Evolutionary conservation across 768 basidiomycete genomes (phyloP).

Genomic region (Peribolospora kevripleyi): DNA sequence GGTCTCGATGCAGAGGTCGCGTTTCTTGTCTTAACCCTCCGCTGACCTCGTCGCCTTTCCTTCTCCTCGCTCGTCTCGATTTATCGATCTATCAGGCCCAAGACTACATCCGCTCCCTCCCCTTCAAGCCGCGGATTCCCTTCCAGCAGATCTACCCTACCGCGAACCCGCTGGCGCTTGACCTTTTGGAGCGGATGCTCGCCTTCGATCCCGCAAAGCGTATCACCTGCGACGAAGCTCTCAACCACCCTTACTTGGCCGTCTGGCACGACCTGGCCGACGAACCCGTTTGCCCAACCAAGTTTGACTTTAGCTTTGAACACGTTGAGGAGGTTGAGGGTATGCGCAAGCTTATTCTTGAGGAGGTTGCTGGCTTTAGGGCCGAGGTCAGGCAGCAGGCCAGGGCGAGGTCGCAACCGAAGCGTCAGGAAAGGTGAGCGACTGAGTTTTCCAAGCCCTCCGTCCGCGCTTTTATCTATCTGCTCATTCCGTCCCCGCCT

Average conservation of each 20-base stretch:
- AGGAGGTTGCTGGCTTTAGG: conserved; percentile 75
- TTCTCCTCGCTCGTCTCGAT: not conserved
- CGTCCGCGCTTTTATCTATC: not conserved
- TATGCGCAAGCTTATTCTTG: conserved; percentile 84
- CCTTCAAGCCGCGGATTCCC: conserved; percentile 82
- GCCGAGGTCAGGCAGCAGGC: conserved; percentile 52
- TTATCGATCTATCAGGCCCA: conserved; percentile 36
- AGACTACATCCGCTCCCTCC: conserved; percentile 92
- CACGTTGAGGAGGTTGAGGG: conserved; percentile 90
- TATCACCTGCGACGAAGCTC: conserved; percentile 83
- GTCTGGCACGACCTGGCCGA: conserved; percentile 80
- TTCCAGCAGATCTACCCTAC: conserved; percentile 79
- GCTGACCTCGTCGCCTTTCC: not conserved
- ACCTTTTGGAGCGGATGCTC: conserved; percentile 69
- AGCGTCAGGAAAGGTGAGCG: too few species aligned
- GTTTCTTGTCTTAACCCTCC: not conserved
- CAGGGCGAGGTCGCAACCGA: too few species aligned
- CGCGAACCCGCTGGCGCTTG: conserved; percentile 81
- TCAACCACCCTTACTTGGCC: conserved; percentile 65
- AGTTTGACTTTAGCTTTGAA: conserved; percentile 92
- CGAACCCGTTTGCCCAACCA: conserved; percentile 17
- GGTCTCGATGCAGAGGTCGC: not conserved
- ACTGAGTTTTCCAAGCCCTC: not conserved
- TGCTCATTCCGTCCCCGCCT: not conserved
- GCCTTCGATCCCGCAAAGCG: conserved; percentile 92